Base-by-base conservation (phyloP, 2,329 filamentous ascomycete species). In the Pyricularia pennisetigena region DNA sequence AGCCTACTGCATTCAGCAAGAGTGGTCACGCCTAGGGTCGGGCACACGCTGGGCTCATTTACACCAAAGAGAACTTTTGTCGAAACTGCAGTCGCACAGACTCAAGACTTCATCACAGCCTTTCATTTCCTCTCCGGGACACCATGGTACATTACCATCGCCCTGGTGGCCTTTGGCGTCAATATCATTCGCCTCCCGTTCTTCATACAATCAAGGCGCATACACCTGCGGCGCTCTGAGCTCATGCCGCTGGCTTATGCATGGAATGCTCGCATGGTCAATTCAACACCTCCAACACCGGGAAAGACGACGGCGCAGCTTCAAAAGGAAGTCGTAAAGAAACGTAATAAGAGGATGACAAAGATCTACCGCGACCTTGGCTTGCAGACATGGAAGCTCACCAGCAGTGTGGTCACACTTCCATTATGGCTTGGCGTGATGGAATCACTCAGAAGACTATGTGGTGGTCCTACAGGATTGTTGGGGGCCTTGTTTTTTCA, bases 61-160 rank as follows among this genome's bases (percentile, higher is more conserved):
- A 62, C 59, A 28, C 23, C 59, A 16, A 62, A 30, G 26, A 62
- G 59, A 28, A 62, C 30, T 28, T 59, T 72, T 6, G 32, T 78
- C 24, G 74, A 72, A 9, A 59, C 72, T 4, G 69, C 76, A 57
- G 74, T 84, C 67, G 73, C 79, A 29, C 71, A 74, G 65, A 77
- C 82, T 3, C 80, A 83, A 35, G 74, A 81, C 67, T 72, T 79
- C 69, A 78, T 87, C 66, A 73, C 79, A 49, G 76, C 75, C 64
- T 67, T 83, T 10, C 85, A 88, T 72, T 68, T 69, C 28, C 59
- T 73, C 65, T 77, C 78, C 28, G 79, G 80, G 54, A 73, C 82
- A 1, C 84, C 85, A 1, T 88, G 85, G 85, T 86, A 79, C 71
- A 71, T 86, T 35, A 79, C 81, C 30, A 84, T 88, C 64, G 84